Base-by-base conservation (phyloP, 2,329 filamentous ascomycete genomes). In the Exophiala viscosa region DNA sequence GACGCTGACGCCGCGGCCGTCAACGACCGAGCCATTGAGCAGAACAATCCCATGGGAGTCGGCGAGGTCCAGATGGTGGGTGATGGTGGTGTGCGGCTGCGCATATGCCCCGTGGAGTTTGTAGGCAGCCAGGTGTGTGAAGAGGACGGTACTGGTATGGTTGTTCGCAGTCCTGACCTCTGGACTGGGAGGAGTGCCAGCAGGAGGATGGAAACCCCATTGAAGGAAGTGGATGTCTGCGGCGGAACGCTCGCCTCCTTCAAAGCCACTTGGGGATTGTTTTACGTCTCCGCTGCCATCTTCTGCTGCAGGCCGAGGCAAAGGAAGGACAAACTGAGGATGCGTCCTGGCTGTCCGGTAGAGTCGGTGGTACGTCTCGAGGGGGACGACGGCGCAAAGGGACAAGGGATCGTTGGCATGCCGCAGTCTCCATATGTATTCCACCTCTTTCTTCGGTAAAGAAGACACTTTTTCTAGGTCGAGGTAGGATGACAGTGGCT, bases 201-300 rank as follows among this genome's bases (percentile, higher is more conserved):
- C 57, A 2, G 77, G 75, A 0, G 84, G 79, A 55, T 95, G 91
- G 71, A 96, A 96, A 0, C 87, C 88, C 90, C 95, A 99, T 72
- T 99, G 92, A 57, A 99, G 73, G 70, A 95, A 96, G 72, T 99
- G 93, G 41, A 99, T 90, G 70, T 97, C 93, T 42, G 90, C 89
- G 46, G 88, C 89, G n/a, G 61, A 52, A 11, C 55, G 48, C 57
- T 81, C 75, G 2, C 71, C 71, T 56, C 70, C 70, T 44, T 54
- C 48, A 39, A 62, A 62, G 43, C 64, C 66, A 15, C 63, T 70
- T 52, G 51, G 62, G 39, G 58, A 67, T 55, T 42, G 68, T 45
- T 52, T 48, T 11, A 59, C 41, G 38, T 63, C 60, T 6, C 60
- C 59, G 23, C 58, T 54, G 6, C 59, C 55, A 39, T 59, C 50